Evolutionary conservation across 495 filamentous ascomycete species (phyloP).

Genomic region (Penicillium desertorum): DNA sequence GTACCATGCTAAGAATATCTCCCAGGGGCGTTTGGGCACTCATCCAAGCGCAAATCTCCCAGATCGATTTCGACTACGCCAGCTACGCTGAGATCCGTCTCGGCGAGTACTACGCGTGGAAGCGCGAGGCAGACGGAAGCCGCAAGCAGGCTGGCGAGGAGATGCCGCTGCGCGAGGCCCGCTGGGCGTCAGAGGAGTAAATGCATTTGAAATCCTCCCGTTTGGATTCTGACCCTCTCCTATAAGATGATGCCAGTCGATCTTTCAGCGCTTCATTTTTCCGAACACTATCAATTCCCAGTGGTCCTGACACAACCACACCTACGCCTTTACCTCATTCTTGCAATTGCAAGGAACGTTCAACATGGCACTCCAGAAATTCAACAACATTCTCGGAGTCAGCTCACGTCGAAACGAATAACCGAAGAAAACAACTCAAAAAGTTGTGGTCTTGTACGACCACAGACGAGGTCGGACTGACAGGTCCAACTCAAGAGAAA

Average conservation of each 20-base stretch:
- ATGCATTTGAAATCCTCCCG: neutral
- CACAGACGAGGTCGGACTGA: conserved; percentile 4
- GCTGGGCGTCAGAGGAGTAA: conserved; percentile 68
- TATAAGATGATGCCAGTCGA: neutral
- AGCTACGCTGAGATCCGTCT: conserved; percentile 84
- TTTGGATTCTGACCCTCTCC: too few relatives aligned
- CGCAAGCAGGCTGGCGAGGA: conserved; percentile 57
- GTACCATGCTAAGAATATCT: conserved; percentile 18
- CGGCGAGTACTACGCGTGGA: conserved; percentile 96
- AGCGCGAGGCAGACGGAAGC: conserved; percentile 63
- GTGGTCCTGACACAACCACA: neutral
- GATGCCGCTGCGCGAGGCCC: conserved; percentile 71
- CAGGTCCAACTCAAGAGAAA: conserved; percentile 1
- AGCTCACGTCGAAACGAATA: conserved; percentile 1
- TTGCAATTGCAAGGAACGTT: conserved; percentile 1
- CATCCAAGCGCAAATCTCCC: conserved; percentile 91
- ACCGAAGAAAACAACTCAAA: neutral
- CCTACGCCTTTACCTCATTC: neutral
- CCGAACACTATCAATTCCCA: neutral
- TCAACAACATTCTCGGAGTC: conserved; percentile 10
- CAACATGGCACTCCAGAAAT: conserved; percentile 9
- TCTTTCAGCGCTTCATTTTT: neutral
- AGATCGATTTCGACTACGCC: conserved; percentile 97
- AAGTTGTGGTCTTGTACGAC: conserved; percentile 5
- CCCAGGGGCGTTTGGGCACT: conserved; percentile 90